Evolutionary conservation across 73 alveolate genomes (phyloP).

Genomic region (Tetrahymena elliotti): DNA sequence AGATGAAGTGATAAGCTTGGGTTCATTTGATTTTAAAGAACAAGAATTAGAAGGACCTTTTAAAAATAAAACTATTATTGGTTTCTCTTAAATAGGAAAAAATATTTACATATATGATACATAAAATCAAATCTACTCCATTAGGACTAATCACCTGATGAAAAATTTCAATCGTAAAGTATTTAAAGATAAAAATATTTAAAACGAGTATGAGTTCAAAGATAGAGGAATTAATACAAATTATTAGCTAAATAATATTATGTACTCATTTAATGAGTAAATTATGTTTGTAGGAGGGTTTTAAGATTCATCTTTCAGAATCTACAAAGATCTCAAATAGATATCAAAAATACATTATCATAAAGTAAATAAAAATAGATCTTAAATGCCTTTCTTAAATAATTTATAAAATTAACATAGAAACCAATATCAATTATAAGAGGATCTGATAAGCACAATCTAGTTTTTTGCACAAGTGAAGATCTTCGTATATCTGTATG

Average conservation of each 20-base stretch:
- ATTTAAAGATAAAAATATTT: not conserved
- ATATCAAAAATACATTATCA: not conserved
- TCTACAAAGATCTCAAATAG: not conserved
- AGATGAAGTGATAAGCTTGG: not conserved
- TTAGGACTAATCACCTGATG: not conserved
- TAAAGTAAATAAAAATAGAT: not conserved
- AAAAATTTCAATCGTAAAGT: not conserved
- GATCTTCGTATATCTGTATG: not conserved
- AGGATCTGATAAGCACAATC: not conserved
- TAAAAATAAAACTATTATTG: not conserved
- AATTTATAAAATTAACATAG: not conserved
- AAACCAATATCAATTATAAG: not conserved
- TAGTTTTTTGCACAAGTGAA: not conserved
- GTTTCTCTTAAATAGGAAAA: not conserved
- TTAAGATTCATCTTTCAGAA: not conserved
- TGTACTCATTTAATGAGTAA: not conserved
- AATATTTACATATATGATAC: not conserved
- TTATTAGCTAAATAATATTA: not conserved
- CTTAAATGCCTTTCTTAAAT: not conserved
- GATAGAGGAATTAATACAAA: not conserved
- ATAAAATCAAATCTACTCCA: not conserved
- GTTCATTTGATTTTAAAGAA: not conserved
- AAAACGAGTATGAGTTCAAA: not conserved
- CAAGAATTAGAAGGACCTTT: not conserved
- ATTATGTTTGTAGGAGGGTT: not conserved